Conservation (phyloP, 2,329 filamentous ascomycete genomes). For the Cercospora sp. region DNA sequence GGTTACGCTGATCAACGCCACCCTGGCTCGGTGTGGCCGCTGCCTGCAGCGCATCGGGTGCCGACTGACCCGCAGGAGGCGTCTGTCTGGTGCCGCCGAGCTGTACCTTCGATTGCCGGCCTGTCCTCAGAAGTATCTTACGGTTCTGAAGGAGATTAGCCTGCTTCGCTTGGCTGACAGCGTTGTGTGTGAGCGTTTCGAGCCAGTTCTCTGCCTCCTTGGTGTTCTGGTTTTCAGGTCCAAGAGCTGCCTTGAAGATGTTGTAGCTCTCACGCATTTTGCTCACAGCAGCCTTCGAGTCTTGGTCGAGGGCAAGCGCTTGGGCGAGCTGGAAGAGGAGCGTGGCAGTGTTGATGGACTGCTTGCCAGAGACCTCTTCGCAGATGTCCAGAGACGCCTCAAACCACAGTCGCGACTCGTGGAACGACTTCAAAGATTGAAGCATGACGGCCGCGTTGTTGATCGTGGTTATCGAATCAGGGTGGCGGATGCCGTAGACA, state of each 20-base stretch:
- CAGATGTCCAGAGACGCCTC: conserved; percentile 88
- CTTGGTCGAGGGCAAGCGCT: conserved; percentile 90
- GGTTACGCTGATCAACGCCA: conserved; percentile 63
- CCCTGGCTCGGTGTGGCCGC: conserved; percentile 15
- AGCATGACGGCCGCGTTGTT: conserved; percentile 99
- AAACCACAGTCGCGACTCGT: conserved; percentile 94
- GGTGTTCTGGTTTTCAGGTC: conserved; percentile 90
- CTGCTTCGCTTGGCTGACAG: conserved; percentile 90
- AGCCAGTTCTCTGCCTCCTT: conserved; percentile 98
- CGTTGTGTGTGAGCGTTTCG: conserved; percentile 92
- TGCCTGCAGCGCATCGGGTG: conserved; percentile 13
- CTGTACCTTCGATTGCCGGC: conserved; percentile 51
- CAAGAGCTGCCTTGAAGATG: conserved; percentile 86
- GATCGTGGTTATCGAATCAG: conserved; percentile 96
- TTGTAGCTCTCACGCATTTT: conserved; percentile 96
- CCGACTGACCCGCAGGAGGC: conserved; percentile 52
- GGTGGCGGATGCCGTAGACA: conserved; percentile 89
- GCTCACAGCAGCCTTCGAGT: conserved; percentile 85
- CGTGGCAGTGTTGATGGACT: conserved; percentile 90
- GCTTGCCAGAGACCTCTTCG: conserved; percentile 83
- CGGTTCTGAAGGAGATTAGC: conserved; percentile 51
- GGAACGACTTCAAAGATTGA: conserved; percentile 90
- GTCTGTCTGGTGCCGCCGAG: conserved; percentile 59
- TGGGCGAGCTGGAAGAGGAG: conserved; percentile 96
- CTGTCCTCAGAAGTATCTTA: conserved; percentile 30